Percentiles rank a stretch among this genome's conserved stretches.
phyloP scores from a whole-genome alignment of 176 grass and related monocot genomes.

The Musa acuminata region DNA sequence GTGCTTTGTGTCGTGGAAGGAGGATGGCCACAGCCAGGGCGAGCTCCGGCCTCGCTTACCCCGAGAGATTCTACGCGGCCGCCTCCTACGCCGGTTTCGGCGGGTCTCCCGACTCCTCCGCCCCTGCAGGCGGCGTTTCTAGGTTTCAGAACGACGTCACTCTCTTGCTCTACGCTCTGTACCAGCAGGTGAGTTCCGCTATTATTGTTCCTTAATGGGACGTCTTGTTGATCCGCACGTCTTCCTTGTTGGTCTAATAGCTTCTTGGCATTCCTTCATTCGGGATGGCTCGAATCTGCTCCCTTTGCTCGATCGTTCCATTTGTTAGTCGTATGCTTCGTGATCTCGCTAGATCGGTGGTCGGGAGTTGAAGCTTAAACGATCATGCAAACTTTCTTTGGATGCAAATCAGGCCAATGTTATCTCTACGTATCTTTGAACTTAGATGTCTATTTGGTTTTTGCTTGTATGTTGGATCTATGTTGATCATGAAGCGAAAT shows the following conservation, averaged over 20 bases:
- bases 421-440: neutral
- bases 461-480: neutral
- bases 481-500: neutral
- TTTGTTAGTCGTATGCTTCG: neutral
- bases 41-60: conserved; percentile 13
- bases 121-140: neutral
- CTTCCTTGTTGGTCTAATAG: too few species aligned
- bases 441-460: neutral
- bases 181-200: conserved; percentile 9
- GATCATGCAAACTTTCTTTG: neutral
- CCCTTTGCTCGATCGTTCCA: neutral
- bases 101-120: neutral
- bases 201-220: neutral
- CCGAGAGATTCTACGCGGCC: conserved; percentile 15
- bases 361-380: neutral
- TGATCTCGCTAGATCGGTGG: neutral
- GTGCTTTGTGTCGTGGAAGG: neutral
- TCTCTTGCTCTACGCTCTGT: conserved; percentile 13
- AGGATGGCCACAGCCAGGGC: neutral
- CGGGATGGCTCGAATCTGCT: neutral
- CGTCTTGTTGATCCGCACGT: neutral
- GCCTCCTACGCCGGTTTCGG: conserved; percentile 14
- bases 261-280: neutral
- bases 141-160: conserved; percentile 13
- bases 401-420: neutral